Base-by-base conservation (phyloP, 805 yeast genomes). In the Zygosaccharomyces bailii region DNA sequence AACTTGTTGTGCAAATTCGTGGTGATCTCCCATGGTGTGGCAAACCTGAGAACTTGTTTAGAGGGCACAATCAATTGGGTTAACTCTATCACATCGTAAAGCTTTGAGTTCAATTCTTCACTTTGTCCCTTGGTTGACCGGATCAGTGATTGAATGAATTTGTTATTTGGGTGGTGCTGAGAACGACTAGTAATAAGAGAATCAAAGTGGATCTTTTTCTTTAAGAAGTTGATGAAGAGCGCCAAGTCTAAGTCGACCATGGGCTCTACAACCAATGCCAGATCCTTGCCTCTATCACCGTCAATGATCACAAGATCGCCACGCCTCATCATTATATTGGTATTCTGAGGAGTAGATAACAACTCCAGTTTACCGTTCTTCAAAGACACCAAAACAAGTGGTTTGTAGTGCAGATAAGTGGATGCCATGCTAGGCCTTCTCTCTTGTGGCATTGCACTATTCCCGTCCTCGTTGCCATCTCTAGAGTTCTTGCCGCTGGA, bases 201-300 rank as follows among this genome's bases (percentile, higher is more conserved):
- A 48, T 62, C 68, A 43, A 63, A 60, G 60, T 84, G 91, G 47
- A 82, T 80, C 52, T 81, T 76, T 58, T 85, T 85, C 64, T 84
- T 85, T 56, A 85, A 65, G 55, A 84, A 86, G 55, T 84, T 84
- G 58, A 85, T 76, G 46, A 86, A 72, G 38, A 84, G 72, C 2
- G 91, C 91, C 60, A 81, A 69, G 47, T 82, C 77, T 44, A 83
- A 70, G 34, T 73, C 75, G 23, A 84, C 74, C 33, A 72, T 62
- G 0, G 91, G 87, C 49, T 82, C 84, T 21, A 84, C 66, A 34
- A 85, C 79, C 76, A 80, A 76, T 7, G 82, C 91, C 50, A 86
- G 63, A 62, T 86, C 95, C 55, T 83, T 83, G 21, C 95, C 95
- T 49, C 93, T 71, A 60, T 86, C 95, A 43, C 93, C 95, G 65